Base-by-base conservation (phyloP, 148 eudicot species). In the Mesembryanthemum crystallinum region DNA sequence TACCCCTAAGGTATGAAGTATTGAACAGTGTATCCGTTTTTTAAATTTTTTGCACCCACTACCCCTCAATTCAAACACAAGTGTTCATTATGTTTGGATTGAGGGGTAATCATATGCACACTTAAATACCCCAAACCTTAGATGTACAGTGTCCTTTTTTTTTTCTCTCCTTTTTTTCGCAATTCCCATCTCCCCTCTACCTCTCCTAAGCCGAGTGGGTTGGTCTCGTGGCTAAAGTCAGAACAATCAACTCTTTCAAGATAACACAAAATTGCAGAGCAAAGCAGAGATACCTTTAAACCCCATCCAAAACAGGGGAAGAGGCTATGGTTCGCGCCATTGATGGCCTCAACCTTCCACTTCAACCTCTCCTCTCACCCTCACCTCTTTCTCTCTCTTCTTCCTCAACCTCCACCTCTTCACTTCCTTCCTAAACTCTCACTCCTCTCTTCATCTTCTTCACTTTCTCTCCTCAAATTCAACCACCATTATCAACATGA, bases 381-480 rank as follows among this genome's bases (percentile, higher is more conserved):
- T 78, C 73, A 20, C 68, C 37, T 62, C 80, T 77, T 74, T 55
- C 52, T 58, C 60, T 24, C 55, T 49, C 64, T 47, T 62, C 80
- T 75, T 72, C 55, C 52, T 65, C 63, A 54, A 35, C 24, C 62
- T 51, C 64, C 75, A 74, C 74, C 69, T 66, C 62, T 59, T 55
- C 86, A 54, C 29, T 73, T 55, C 72, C 78, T 76, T 4, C 64
- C 73, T 8, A 81, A 75, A 75, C 49, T 20, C 7, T 70, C 74
- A 33, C 15, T 69, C 18, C 60, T 57, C 30, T 59, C 67, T 72
- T 37, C 78, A 0, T 61, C 79, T 32, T 45, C 63, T 29, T 77
- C 84, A 23, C 68, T 78, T 64, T 79, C 87, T 65, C 71, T 72
- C 76, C 39, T 84, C 30, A 85, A 80, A 75, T 69, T 68, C 82